Evolutionary conservation across 2,329 filamentous ascomycete genomes (phyloP).

Genomic region (Cordyceps tenuipes): DNA sequence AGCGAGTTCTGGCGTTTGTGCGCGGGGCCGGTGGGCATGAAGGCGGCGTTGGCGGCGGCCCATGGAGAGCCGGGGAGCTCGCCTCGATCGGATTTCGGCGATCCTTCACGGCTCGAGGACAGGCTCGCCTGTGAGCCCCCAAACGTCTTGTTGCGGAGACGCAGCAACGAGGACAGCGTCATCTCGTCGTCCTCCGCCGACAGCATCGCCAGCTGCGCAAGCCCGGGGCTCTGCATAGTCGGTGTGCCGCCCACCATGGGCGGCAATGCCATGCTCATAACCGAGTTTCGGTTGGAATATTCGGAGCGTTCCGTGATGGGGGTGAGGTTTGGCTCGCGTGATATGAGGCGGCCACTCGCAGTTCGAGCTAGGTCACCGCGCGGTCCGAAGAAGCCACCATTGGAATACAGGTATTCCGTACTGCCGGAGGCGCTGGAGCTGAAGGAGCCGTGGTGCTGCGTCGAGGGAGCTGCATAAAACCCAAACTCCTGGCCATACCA

Average conservation of each 20-base stretch:
- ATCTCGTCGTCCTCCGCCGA: slow-evolving; percentile 54
- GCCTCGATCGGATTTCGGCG: slow-evolving; percentile 40
- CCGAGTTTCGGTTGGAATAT: slow-evolving; percentile 88
- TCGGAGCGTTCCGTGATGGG: slow-evolving; percentile 95
- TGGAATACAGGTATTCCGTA: slow-evolving; percentile 51
- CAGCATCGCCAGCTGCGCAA: slow-evolving; percentile 68
- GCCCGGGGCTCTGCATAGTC: slow-evolving; percentile 56
- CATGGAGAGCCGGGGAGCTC: slow-evolving; percentile 39
- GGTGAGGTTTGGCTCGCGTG: slow-evolving; percentile 83
- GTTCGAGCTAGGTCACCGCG: slow-evolving; percentile 58
- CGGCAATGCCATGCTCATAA: slow-evolving; percentile 58
- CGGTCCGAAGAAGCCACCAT: slow-evolving; percentile 84
- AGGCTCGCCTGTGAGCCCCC: slow-evolving; percentile 72
- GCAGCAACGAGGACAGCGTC: slow-evolving; percentile 63
- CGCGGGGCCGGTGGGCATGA: slow-evolving; percentile 15
- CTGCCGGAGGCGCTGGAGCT: slow-evolving; percentile 26
- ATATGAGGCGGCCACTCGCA: slow-evolving; percentile 64
- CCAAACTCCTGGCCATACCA: slow-evolving; percentile 97
- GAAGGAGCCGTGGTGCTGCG: slow-evolving; percentile 35
- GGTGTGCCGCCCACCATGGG: slow-evolving; percentile 34
- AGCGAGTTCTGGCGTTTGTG: slow-evolving; percentile 42
- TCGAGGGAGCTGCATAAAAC: slow-evolving; percentile 66
- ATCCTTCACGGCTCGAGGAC: slow-evolving; percentile 44
- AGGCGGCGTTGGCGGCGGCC: slow-evolving; percentile 13
- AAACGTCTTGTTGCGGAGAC: slow-evolving; percentile 67